Percentiles rank a stretch among this genome's conserved stretches.
Evolutionary conservation across 441 rosid species (phyloP).

Genomic region (Syzygium syzygioides): DNA sequence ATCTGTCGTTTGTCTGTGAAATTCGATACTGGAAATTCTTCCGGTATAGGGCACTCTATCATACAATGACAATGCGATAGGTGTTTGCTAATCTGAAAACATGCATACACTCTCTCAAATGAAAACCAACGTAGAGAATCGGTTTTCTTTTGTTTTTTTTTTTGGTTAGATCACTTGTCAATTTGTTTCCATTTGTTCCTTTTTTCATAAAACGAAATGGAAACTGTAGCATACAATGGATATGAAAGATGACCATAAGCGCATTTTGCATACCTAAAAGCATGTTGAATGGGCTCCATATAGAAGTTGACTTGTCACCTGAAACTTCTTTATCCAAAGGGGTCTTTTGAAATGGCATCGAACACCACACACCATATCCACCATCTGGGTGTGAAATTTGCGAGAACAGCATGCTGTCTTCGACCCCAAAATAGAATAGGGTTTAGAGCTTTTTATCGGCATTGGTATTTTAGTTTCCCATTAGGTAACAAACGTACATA

Average conservation of each 20-base stretch:
- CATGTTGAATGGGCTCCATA: neutral
- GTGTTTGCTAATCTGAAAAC: neutral
- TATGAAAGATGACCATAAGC: neutral
- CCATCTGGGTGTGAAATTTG: neutral
- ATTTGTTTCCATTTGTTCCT: neutral
- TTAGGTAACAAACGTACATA: neutral
- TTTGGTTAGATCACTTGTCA: neutral
- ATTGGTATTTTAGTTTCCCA: neutral
- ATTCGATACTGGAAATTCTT: neutral
- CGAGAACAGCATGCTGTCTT: neutral
- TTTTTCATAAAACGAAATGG: neutral
- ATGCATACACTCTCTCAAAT: neutral
- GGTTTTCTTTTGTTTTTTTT: neutral
- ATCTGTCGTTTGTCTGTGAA: neutral
- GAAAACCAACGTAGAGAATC: neutral
- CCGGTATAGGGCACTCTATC: neutral
- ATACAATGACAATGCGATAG: neutral
- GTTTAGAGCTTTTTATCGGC: neutral
- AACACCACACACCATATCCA: neutral
- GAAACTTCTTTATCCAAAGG: neutral
- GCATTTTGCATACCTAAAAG: neutral
- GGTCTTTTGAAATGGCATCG: neutral
- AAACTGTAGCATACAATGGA: neutral
- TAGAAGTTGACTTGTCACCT: neutral
- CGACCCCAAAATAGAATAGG: neutral